Conservation (phyloP, 140 eudicot genomes). For the Senecio squalidus region DNA sequence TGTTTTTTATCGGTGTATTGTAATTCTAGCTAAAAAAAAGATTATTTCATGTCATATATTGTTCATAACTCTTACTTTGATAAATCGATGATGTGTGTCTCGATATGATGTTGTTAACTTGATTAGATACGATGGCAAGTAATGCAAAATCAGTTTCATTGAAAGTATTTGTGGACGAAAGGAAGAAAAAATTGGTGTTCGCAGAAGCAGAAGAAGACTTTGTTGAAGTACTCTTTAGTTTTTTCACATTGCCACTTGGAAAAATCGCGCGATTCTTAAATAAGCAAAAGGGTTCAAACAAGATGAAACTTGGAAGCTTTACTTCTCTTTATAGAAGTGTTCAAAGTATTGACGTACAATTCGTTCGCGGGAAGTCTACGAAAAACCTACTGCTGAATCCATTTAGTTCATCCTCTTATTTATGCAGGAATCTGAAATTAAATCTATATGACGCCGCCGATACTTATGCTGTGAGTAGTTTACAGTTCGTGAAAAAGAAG, state of each 20-base stretch:
- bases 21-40: no score
- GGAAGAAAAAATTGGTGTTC: slow-evolving; percentile 36
- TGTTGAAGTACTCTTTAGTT: slow-evolving; percentile 36
- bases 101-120: no score
- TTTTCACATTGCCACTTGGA: slow-evolving; percentile 47
- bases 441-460: neutral
- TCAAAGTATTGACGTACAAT: no score
- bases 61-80: no score
- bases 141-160: neutral
- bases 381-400: slow-evolving; percentile 10
- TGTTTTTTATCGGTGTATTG: no score
- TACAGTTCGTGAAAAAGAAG: neutral
- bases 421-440: slow-evolving; percentile 17
- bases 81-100: no score
- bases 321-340: slow-evolving; percentile 19
- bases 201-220: slow-evolving; percentile 38
- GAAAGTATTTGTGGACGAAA: slow-evolving; percentile 21
- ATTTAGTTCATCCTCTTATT: neutral
- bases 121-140: slow-evolving; percentile 19
- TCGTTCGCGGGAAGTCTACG: slow-evolving; percentile 4
- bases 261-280: slow-evolving; percentile 25
- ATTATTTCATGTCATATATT: no score
- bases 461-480: neutral
- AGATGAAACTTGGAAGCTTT: slow-evolving; percentile 14
- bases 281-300: neutral